Base-by-base conservation (phyloP, 306 rosid species). In the Dryas octopetala region DNA sequence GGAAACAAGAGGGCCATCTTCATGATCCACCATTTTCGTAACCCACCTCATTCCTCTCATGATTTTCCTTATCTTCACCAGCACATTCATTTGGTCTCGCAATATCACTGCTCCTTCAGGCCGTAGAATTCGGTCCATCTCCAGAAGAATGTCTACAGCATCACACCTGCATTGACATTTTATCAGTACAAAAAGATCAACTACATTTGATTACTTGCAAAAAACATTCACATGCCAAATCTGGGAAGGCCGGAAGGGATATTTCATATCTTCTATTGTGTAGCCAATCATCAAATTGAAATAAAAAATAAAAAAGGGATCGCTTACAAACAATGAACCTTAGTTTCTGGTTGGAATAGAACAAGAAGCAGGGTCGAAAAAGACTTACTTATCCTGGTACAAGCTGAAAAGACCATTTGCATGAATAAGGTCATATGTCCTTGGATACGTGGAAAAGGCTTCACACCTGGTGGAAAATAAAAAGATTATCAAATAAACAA, bases 361-460 rank as follows among this genome's bases (percentile, higher is more conserved):
- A 54, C 8, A 51, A 54, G 49, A 58, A 40, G 0, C 19, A 63
- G 41, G 7, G 15, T 78, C 9, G 48, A 45, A 79, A 16, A 60
- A 5, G 7, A 78, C 88, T 75, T 78, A 91, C 97, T 50, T 83
- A 55, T 85, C 79, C 83, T 84, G 82, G 88, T 92, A 90, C 78
- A 90, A 77, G 91, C 88, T 87, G 91, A 92, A 92, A 74, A 92
- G 52, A 47, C 86, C 91, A 83, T 87, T 81, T 57, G 96, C 93
- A 74, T 92, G 97, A 78, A 92, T 92, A 62, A 90, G 92, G 80
- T 90, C 97, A 66, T 90, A 92, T 11, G 97, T 90, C 81, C 97
- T 85, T n/a, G 96, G 97, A 88, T 92, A 92, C 23, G 97, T 90
- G 62, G 97, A 92, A 83, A 90, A 92, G 63, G 87, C 93, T 78